Percentiles rank a stretch among this genome's conserved stretches.
phyloP scores from a whole-genome alignment of 139 green algal genomes.

The Raphidocelis subcapitata region DNA sequence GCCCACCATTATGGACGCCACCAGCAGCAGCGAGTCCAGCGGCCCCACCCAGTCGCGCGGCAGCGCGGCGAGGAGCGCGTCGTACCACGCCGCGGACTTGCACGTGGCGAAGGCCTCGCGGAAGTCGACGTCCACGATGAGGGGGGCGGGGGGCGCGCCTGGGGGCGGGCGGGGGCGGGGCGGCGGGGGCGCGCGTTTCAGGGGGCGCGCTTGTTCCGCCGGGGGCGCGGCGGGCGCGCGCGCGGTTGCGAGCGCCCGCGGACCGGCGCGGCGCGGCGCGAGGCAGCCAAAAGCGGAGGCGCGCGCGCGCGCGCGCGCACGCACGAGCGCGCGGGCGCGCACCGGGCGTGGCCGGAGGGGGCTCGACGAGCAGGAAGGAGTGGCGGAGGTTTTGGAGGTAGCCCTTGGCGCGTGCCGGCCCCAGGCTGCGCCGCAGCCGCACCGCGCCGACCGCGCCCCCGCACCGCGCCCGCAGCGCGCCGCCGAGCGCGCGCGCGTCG shows the following conservation, averaged over 20 bases:
- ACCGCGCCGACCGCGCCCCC: slow-evolving; percentile 24
- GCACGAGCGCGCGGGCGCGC: too few species aligned
- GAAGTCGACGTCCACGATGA: slow-evolving; percentile 27
- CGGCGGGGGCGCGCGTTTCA: too few species aligned
- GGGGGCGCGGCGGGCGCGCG: too few species aligned
- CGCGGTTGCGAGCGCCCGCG: too few species aligned
- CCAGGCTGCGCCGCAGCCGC: neutral
- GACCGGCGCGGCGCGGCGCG: too few species aligned
- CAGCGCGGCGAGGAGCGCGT: slow-evolving; percentile 19
- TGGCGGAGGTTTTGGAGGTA: slow-evolving; percentile 21
- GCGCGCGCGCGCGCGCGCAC: too few species aligned
- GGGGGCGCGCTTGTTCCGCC: too few species aligned
- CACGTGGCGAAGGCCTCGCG: slow-evolving; percentile 11
- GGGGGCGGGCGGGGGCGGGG: too few species aligned
- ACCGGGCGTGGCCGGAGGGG: too few species aligned
- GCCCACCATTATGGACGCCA: slow-evolving; percentile 12
- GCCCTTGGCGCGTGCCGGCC: neutral
- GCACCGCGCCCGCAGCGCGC: slow-evolving; percentile 17
- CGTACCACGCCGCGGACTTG: slow-evolving; percentile 12
- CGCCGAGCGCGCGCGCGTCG: neutral
- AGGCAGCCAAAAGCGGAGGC: too few species aligned
- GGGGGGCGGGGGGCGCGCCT: neutral
- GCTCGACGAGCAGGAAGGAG: slow-evolving; percentile 8
- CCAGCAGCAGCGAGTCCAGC: neutral
- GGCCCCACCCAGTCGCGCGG: slow-evolving; percentile 25